Percentiles rank a stretch among this genome's conserved stretches.
These are phyloP conservation scores for Penicillium sp. DNA, from an alignment of 2,329 filamentous ascomycete species.

Conservation along the genomic window DNA sequence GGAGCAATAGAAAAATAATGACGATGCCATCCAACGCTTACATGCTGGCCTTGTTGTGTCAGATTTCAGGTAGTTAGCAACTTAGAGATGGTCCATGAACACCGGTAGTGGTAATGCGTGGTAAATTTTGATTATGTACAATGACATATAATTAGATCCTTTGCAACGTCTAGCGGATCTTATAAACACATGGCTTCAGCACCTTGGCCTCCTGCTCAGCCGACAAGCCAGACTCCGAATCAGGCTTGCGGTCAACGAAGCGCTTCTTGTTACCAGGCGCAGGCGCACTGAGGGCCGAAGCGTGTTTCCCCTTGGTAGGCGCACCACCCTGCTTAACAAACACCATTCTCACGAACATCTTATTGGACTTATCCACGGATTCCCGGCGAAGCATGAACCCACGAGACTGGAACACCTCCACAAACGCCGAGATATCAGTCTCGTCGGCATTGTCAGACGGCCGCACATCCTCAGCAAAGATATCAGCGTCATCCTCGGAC, in stretches of 20 bases:
- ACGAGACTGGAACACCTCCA: constrained; percentile 74
- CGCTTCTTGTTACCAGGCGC: constrained; percentile 44
- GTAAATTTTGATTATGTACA: constrained; percentile 2
- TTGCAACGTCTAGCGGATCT: constrained; percentile 62
- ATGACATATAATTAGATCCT: background rate
- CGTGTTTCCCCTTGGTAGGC: constrained; percentile 72
- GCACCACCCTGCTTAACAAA: constrained; percentile 76
- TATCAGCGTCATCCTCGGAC: constrained; percentile 51
- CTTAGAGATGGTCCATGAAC: background rate
- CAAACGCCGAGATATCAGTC: constrained; percentile 83
- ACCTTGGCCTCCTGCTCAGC: constrained; percentile 65
- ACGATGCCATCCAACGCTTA: constrained; percentile 24
- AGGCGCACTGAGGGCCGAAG: constrained; percentile 34
- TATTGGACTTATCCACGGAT: constrained; percentile 79
- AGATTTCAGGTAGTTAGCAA: background rate
- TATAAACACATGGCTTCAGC: constrained; percentile 95
- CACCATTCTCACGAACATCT: constrained; percentile 97
- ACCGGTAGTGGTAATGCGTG: background rate
- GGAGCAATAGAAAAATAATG: constrained; percentile 32
- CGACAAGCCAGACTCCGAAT: constrained; percentile 54
- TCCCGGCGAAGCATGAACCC: constrained; percentile 80
- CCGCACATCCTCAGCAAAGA: constrained; percentile 50
- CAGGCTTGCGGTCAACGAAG: constrained; percentile 56
- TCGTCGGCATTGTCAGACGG: constrained; percentile 62
- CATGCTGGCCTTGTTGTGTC: constrained; percentile 1